Conservation (phyloP, 257 asterid species). For the Solanum sparsipilum region DNA sequence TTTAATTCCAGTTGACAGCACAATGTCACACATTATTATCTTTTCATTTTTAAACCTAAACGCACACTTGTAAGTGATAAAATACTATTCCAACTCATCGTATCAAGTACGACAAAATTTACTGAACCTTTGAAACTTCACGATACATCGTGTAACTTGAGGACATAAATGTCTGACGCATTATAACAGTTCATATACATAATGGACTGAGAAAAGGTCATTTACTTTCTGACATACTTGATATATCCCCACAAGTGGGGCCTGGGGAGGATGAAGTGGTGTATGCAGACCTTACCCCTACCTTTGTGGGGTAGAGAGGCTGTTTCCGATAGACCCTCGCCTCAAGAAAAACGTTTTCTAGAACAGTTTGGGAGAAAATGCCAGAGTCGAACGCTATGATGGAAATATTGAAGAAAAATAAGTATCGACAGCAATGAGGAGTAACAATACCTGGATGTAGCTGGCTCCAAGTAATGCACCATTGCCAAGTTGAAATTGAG, state of each 20-base stretch:
- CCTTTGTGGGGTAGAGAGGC: not conserved
- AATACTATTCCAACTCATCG: not conserved
- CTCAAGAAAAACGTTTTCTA: not conserved
- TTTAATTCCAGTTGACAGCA: not conserved
- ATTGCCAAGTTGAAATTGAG: conserved; percentile 13
- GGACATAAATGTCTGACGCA: not conserved
- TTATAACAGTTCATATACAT: not conserved
- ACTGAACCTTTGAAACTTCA: not conserved
- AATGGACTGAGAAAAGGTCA: not conserved
- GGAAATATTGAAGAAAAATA: not conserved
- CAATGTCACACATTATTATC: not conserved
- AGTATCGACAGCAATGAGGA: not conserved
- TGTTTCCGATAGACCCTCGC: not conserved
- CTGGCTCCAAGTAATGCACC: conserved; percentile 16
- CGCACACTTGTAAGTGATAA: not conserved
- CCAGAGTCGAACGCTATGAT: not conserved
- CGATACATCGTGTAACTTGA: not conserved
- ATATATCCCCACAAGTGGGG: not conserved
- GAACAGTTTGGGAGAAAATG: not conserved
- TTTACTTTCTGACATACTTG: not conserved
- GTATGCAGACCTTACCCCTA: not conserved
- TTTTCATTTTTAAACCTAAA: not conserved
- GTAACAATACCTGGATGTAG: conserved; percentile 16
- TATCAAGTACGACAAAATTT: not conserved
- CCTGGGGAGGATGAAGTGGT: not conserved